Conservation (phyloP, 345 rosid species). For the Camelina sativa region DNA sequence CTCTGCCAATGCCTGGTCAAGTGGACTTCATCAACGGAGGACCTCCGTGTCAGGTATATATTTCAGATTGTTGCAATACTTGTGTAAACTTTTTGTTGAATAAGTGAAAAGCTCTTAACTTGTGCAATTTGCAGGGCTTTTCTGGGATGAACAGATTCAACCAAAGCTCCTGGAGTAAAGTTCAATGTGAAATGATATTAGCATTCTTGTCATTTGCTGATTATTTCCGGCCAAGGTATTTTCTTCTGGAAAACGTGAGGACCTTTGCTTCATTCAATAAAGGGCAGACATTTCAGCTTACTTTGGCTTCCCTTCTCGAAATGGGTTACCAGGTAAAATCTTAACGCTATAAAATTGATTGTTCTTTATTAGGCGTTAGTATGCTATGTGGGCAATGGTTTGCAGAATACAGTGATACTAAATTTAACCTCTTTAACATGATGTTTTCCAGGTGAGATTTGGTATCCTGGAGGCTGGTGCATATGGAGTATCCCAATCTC, state of each 20-base stretch:
- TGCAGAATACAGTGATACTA: neutral
- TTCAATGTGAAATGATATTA: conserved; percentile 68
- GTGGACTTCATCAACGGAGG: conserved; percentile 97
- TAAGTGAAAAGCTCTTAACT: conserved; percentile 3
- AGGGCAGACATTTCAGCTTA: conserved; percentile 82
- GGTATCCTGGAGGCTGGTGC: conserved; percentile 96
- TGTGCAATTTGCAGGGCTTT: conserved; percentile 67
- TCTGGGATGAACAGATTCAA: conserved; percentile 88
- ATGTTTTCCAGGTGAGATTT: conserved; percentile 71
- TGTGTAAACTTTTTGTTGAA: neutral
- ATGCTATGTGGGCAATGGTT: neutral
- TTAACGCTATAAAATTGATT: neutral
- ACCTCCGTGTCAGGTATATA: conserved; percentile 90
- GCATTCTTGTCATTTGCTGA: conserved; percentile 74
- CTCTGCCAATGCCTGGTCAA: conserved; percentile 61
- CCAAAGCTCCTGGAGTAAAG: conserved; percentile 77
- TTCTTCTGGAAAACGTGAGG: conserved; percentile 90
- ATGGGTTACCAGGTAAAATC: conserved; percentile 62
- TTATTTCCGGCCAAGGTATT: conserved; percentile 84
- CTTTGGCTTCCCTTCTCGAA: conserved; percentile 68
- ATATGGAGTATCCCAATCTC: conserved; percentile 84
- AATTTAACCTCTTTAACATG: neutral
- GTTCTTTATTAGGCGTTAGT: neutral
- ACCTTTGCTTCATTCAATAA: conserved; percentile 81
- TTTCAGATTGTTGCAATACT: neutral